These are phyloP conservation scores for Plantago ovata DNA, from an alignment of 257 asterid species.

Conservation along the genomic window DNA sequence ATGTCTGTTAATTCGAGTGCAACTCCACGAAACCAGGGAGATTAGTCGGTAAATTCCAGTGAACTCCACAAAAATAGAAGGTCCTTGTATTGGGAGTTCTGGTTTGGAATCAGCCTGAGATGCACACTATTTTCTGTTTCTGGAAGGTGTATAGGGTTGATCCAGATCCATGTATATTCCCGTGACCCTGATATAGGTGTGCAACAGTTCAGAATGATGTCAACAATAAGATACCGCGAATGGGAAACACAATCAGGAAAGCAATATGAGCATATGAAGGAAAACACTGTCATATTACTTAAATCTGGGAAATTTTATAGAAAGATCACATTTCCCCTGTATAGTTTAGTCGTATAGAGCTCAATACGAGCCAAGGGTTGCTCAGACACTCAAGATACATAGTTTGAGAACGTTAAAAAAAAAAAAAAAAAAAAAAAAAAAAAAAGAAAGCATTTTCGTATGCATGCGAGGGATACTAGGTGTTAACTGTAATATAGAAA, in stretches of 20 bases:
- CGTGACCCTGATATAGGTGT: constrained; percentile 67
- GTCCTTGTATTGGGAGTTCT: too few relatives aligned
- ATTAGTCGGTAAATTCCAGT: background rate
- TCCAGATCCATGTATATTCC: constrained; percentile 70
- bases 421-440: too few relatives aligned
- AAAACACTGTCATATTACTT: background rate
- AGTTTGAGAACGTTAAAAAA: too few relatives aligned
- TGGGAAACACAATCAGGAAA: background rate
- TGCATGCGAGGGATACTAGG: too few relatives aligned
- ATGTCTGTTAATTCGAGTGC: too few relatives aligned
- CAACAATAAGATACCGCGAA: background rate
- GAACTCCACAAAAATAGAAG: background rate
- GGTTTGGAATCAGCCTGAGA: background rate
- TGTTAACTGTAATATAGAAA: too few relatives aligned
- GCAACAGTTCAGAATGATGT: background rate
- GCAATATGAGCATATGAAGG: background rate
- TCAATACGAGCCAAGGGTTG: too few relatives aligned
- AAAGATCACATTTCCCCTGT: too few relatives aligned
- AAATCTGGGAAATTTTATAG: background rate
- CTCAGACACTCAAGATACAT: too few relatives aligned
- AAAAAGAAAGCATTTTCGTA: too few relatives aligned
- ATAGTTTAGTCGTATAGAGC: too few relatives aligned
- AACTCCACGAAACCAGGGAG: too few relatives aligned
- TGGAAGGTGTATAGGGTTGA: background rate
- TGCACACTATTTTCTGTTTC: background rate